Base-by-base conservation (phyloP, 1,284 basidiomycete genomes). In the Exobasidium cylindrosporum region DNA sequence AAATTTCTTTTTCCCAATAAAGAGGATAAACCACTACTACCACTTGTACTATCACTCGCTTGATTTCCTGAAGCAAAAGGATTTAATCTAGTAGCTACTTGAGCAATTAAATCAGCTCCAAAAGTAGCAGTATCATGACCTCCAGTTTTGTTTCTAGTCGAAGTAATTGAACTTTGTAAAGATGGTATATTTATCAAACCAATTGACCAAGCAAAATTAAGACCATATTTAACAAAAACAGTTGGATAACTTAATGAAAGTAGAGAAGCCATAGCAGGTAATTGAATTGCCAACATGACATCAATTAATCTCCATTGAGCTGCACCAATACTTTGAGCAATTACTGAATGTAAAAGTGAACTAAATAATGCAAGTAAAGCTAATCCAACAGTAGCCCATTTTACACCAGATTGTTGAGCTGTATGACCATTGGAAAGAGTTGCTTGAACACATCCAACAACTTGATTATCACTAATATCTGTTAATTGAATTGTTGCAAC, bases 341-440 rank as follows among this genome's bases (percentile, higher is more conserved):
- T 73, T 40, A 76, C 75, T 3, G 91, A 89, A 72, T 90, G 86
- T 76, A 86, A 84, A 40, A 89, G 75, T 1, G 89, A 88, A 29
- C 87, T 85, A 30, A 89, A 73, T 46, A 91, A 82, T 0, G 88
- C 86, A 4, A 87, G 83, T 43, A 94, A 78, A 1, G 87, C 86
- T 57, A 95, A 80, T 24, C 84, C 87, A 26, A 85, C 89, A 3
- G 89, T 88, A 0, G 85, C 84, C 89, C 90, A 95, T 72, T 87
- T 85, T 13, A 92, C 92, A 1, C 85, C 86, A 3, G 82, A 78
- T 79, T 91, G 89, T 62, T 86, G 86, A 0, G 87, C 86, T 0
- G 91, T 90, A 86, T 88, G 88, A 10, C 94, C 93, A 77, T 97
- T 98, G 23, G 90, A 88, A 3, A 97, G 83, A 0, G 92, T 95